Percentiles rank a stretch among this genome's conserved stretches.
phyloP scores from a whole-genome alignment of 805 yeast genomes.

The Sugiyamaella lignohabitans region DNA sequence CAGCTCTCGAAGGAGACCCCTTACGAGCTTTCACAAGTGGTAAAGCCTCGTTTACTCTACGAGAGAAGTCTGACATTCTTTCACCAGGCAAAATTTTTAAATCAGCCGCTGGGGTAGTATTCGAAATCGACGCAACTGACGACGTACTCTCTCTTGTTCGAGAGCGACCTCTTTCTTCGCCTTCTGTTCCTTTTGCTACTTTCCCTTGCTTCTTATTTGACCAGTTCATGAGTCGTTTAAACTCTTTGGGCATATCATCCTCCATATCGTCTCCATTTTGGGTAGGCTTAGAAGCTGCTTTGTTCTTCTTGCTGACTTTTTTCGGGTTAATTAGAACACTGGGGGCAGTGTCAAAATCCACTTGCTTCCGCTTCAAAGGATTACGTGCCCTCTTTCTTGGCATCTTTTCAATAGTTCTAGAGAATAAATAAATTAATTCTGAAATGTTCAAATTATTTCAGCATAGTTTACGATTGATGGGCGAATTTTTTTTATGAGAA shows the following conservation, averaged over 20 bases:
- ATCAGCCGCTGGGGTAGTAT: conserved; percentile 6
- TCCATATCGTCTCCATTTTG: background rate
- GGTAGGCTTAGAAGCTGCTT: conserved; percentile 1
- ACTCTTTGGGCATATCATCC: conserved; percentile 30
- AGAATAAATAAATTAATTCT: background rate
- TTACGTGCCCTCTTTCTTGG: conserved; percentile 23
- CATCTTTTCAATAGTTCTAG: conserved; percentile 8
- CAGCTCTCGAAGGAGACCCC: conserved; percentile 27
- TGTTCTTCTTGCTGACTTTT: conserved; percentile 12
- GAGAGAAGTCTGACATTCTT: conserved; percentile 33
- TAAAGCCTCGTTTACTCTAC: conserved; percentile 37
- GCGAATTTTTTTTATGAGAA: conserved; percentile 9
- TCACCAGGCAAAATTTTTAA: conserved; percentile 32
- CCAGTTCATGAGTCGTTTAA: conserved; percentile 27
- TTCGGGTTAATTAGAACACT: conserved; percentile 10
- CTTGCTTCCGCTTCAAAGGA: conserved; percentile 18
- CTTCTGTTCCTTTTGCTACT: conserved; percentile 1
- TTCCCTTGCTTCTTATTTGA: conserved; percentile 5
- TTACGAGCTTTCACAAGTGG: conserved; percentile 35
- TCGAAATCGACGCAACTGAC: too few relatives aligned
- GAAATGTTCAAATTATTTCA: background rate
- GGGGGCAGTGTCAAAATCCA: conserved; percentile 20
- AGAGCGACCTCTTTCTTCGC: background rate
- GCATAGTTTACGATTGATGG: conserved; percentile 3
- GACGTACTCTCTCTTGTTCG: conserved; percentile 1